Evolutionary conservation across 1,139 yeast species (phyloP), one percentile per base, ranked within the genome.

Genomic region (Saccharomyces hybrid): DNA sequence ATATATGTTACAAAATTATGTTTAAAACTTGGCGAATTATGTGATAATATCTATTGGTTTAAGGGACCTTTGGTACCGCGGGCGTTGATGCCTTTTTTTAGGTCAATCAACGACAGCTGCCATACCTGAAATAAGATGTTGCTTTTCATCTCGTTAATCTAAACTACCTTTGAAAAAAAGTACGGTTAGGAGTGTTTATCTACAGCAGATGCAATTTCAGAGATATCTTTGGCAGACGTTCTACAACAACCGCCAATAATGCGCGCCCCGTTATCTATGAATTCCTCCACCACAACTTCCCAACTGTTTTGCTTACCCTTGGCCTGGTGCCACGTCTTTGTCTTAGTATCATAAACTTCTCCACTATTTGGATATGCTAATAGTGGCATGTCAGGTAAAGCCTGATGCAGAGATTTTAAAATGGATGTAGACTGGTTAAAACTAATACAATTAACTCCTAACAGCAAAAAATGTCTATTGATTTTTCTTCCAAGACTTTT

Each of bases 401-500:
- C 55, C 29, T 51, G 42, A 48, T 64, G 65, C 19, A 64, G 52
- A 0, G 55, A 31, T 27, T 58, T 53, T 29, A 67, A 47, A 38
- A 64, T 64, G 5, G 54, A 55, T n/a, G 57, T 52, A 2, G 68
- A 62, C 24, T 62, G 54, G 31, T 62, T 60, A 56, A 60, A 64
- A 47, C 66, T 61, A 5, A 64, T 62, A 51, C 70, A 67, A 49
- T 67, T 67, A 19, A 63, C 62, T 7, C 70, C 70, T 31, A 63
- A 32, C 16, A 61, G 44, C 24, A 58, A 7, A 12, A 66, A 57
- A 51, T 65, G 64, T n/a, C 58, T 55, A 47, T 65, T 62, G 21
- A 58, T 11, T 34, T 57, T 31, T 79, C 82, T 56, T 73, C 73
- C 66, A n/a, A 57, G 48, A 71, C 73, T 12, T 76, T 77, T 60